These are phyloP conservation scores for Euphorbia pulcherrima DNA, from an alignment of 345 rosid species.

Conservation along the genomic window DNA sequence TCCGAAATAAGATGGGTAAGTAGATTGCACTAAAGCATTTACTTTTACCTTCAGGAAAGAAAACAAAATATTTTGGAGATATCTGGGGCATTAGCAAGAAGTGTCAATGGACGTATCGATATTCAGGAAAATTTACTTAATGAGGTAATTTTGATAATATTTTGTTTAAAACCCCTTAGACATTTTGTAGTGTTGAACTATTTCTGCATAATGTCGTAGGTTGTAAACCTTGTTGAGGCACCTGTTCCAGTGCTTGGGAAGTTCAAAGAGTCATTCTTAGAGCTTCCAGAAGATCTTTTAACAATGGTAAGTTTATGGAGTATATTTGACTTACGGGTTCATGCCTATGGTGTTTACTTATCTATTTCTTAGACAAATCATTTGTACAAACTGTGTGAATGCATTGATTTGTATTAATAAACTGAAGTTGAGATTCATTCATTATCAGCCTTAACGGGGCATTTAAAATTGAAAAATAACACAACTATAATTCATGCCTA, in stretches of 20 bases:
- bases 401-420: neutral
- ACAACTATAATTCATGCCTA: neutral
- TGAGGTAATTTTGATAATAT: slow-evolving; percentile 52
- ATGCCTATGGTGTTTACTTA: slow-evolving; percentile 2
- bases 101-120: slow-evolving; percentile 57
- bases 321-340: neutral
- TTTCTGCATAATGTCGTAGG: slow-evolving; percentile 41
- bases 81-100: slow-evolving; percentile 56
- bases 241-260: slow-evolving; percentile 83
- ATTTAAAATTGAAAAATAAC: neutral
- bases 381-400: neutral
- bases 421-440: neutral
- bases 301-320: slow-evolving; percentile 54
- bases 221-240: slow-evolving; percentile 92
- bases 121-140: slow-evolving; percentile 58
- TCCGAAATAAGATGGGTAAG: too few species aligned
- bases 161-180: slow-evolving; percentile 21
- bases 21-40: slow-evolving; percentile 2
- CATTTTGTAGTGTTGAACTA: slow-evolving; percentile 5
- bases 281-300: slow-evolving; percentile 86
- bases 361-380: neutral
- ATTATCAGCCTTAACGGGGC: neutral
- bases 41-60: slow-evolving; percentile 49
- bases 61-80: slow-evolving; percentile 58
- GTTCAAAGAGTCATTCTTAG: slow-evolving; percentile 76